Conservation (phyloP, 2,329 filamentous ascomycete genomes). For the Falciphora oryzae region DNA sequence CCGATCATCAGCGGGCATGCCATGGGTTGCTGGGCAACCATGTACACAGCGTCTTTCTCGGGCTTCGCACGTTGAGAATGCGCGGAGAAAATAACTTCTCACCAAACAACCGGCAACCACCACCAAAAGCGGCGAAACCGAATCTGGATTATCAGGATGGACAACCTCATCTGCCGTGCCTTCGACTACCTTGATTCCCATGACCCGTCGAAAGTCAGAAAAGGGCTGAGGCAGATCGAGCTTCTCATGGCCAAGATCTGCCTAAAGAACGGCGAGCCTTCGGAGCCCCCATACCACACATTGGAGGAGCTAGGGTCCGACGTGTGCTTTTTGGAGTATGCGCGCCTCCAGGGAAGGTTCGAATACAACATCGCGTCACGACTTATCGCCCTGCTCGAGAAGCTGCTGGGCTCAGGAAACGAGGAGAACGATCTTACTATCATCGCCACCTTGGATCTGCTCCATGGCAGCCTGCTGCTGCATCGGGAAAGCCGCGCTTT, state of each 20-base stretch:
- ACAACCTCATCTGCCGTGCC: conserved; percentile 82
- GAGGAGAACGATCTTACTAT: conserved; percentile 79
- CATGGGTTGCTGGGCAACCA: no score
- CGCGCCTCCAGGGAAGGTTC: conserved; percentile 93
- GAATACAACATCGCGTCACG: conserved; percentile 94
- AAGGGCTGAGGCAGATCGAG: conserved; percentile 90
- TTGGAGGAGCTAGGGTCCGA: conserved; percentile 70
- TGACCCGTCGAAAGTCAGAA: conserved; percentile 82
- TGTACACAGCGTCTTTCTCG: no score
- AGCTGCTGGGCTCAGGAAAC: conserved; percentile 21
- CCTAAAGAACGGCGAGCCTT: conserved; percentile 38
- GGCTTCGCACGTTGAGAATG: no score
- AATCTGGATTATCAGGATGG: conserved; percentile 53
- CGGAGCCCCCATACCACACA: conserved; percentile 30
- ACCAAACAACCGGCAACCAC: no score
- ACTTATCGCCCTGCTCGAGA: conserved; percentile 53
- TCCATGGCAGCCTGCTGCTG: conserved; percentile 81
- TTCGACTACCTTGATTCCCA: conserved; percentile 96
- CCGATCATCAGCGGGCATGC: no score
- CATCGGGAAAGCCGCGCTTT: conserved; percentile 85
- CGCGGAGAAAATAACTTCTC: no score
- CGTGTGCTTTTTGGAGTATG: conserved; percentile 90
- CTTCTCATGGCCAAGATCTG: conserved; percentile 92
- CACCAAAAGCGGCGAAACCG: no score
- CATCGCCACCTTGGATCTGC: conserved; percentile 77